Evolutionary conservation across 2,329 filamentous ascomycete genomes (phyloP).

Genomic region (Alternaria postmessia): DNA sequence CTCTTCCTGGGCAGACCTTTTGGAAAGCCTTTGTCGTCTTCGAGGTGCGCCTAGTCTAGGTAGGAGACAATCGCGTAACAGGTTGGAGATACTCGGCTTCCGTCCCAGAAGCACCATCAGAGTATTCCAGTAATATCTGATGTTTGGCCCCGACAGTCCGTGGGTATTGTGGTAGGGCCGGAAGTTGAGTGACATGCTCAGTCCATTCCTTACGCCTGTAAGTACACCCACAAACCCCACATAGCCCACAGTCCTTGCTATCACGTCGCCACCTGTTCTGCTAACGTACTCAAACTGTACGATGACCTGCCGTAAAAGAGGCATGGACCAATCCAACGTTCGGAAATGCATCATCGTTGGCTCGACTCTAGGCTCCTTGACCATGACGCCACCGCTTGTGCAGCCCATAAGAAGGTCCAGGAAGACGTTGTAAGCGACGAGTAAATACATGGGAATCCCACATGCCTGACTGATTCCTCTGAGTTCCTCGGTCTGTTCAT

Average conservation of each 20-base stretch:
- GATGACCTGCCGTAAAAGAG: constrained; percentile 52
- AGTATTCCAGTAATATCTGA: constrained; percentile 59
- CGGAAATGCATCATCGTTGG: constrained; percentile 63
- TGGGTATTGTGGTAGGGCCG: constrained; percentile 58
- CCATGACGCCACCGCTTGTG: constrained; percentile 63
- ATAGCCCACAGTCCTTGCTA: constrained; percentile 61
- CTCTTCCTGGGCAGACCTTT: not conserved
- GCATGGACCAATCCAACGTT: constrained; percentile 60
- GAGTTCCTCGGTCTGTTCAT: constrained; percentile 69
- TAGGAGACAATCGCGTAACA: constrained; percentile 57
- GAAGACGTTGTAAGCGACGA: constrained; percentile 69
- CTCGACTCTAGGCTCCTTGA: constrained; percentile 26
- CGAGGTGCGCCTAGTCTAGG: constrained; percentile 17
- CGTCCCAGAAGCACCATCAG: constrained; percentile 63
- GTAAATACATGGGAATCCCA: constrained; percentile 64
- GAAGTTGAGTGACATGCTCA: constrained; percentile 62
- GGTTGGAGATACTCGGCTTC: constrained; percentile 62
- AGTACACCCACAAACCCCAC: constrained; percentile 62
- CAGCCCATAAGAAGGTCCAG: constrained; percentile 72
- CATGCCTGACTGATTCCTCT: constrained; percentile 62
- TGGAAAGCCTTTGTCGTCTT: not conserved
- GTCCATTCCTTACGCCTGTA: constrained; percentile 57
- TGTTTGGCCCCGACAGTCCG: constrained; percentile 38
- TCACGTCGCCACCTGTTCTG: constrained; percentile 44
- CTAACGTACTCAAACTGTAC: constrained; percentile 53